phyloP scores from a whole-genome alignment of 2,329 filamentous ascomycete genomes.

The Cercospora zeae-maydis region DNA sequence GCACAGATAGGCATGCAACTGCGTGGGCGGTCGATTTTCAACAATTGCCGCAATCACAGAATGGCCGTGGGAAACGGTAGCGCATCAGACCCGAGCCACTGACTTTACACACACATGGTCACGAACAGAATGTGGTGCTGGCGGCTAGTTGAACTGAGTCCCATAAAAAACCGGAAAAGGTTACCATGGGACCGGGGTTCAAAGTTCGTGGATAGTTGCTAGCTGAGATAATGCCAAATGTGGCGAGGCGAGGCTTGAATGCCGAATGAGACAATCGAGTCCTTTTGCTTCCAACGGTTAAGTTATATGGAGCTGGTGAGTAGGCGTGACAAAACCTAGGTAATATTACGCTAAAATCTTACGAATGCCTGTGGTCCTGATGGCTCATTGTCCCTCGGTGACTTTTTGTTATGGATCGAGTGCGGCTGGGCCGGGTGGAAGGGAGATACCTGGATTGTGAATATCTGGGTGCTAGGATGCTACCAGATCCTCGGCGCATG shows the following conservation, averaged over 20 bases:
- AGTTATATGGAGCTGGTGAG: conserved; percentile 1
- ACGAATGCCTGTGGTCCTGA: conserved; percentile 2
- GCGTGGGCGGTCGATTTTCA: too few relatives aligned
- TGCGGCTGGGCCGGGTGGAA: neutral
- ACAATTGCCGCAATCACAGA: too few relatives aligned
- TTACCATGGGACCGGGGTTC: too few relatives aligned
- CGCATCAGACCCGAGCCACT: too few relatives aligned
- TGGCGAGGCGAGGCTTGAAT: neutral
- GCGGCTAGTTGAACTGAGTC: too few relatives aligned
- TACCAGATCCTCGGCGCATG: neutral
- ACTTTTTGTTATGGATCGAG: conserved; percentile 4
- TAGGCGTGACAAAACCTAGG: conserved; percentile 3
- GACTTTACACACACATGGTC: too few relatives aligned
- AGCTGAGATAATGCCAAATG: too few relatives aligned
- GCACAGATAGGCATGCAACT: neutral
- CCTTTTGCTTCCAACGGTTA: conserved; percentile 3
- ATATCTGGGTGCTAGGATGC: neutral
- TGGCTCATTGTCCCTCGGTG: neutral
- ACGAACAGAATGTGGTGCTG: too few relatives aligned
- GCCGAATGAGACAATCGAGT: neutral
- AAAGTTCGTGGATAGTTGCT: too few relatives aligned
- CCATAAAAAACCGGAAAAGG: too few relatives aligned
- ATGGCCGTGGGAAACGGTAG: too few relatives aligned
- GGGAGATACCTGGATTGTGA: neutral
- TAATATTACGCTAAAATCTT: neutral